These are phyloP conservation scores for Cladobotryum protrusum DNA, from an alignment of 2,329 filamentous ascomycete species.

Conservation along the genomic window DNA sequence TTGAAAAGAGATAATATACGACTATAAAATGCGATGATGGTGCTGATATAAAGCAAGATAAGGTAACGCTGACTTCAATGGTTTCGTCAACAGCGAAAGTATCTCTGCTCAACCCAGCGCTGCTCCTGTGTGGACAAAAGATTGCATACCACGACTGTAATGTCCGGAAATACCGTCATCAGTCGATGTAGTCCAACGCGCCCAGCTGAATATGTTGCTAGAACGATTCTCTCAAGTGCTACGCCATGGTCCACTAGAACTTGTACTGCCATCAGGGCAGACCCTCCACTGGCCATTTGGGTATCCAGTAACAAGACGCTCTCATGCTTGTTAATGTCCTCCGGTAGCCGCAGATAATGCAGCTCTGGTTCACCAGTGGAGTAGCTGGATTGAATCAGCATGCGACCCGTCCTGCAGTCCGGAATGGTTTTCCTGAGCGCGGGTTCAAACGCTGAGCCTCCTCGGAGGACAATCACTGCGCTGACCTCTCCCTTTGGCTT, in stretches of 20 bases:
- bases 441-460: slow-evolving; percentile 81
- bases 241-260: slow-evolving; percentile 95
- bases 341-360: slow-evolving; percentile 77
- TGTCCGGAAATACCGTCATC: slow-evolving; percentile 80
- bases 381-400: slow-evolving; percentile 85
- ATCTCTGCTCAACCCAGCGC: slow-evolving; percentile 84
- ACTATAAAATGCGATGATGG: too few relatives aligned
- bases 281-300: slow-evolving; percentile 89
- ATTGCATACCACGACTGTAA: slow-evolving; percentile 79
- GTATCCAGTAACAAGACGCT: slow-evolving; percentile 83
- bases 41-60: too few relatives aligned
- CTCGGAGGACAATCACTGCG: slow-evolving; percentile 82
- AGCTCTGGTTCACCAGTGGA: slow-evolving; percentile 86
- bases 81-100: slow-evolving; percentile 68
- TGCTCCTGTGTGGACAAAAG: slow-evolving; percentile 77
- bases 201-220: slow-evolving; percentile 89
- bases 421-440: slow-evolving; percentile 86
- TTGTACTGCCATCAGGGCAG: slow-evolving; percentile 85
- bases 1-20: too few relatives aligned
- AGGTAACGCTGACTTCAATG: too few relatives aligned
- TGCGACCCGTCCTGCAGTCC: slow-evolving; percentile 80
- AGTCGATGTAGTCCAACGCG: slow-evolving; percentile 77
- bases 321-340: slow-evolving; percentile 66
- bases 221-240: slow-evolving; percentile 73
- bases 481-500: slow-evolving; percentile 66